Conservation (phyloP, 495 filamentous ascomycete genomes). For the Talaromyces adpressus region DNA sequence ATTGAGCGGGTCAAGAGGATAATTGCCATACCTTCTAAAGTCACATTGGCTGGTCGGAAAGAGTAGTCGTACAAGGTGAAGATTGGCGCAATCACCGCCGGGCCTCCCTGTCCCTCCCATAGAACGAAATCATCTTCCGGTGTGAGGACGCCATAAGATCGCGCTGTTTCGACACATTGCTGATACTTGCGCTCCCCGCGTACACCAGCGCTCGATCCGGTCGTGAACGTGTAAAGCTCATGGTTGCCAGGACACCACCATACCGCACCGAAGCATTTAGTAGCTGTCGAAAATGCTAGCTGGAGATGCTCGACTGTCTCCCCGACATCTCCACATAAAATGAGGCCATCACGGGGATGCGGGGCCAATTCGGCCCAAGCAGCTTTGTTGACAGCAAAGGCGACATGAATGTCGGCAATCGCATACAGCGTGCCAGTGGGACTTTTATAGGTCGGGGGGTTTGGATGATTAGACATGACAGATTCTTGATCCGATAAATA, state of each 20-base stretch:
- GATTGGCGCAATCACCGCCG: slow-evolving; percentile 7
- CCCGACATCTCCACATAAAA: slow-evolving; percentile 7
- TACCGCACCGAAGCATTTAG: slow-evolving; percentile 5
- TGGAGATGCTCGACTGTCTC: slow-evolving; percentile 8
- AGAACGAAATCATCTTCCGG: slow-evolving; percentile 7
- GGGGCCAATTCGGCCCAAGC: slow-evolving; percentile 5
- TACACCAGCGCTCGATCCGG: slow-evolving; percentile 2
- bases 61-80: slow-evolving; percentile 10
- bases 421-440: slow-evolving; percentile 7
- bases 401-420: slow-evolving; percentile 8
- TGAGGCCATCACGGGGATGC: slow-evolving; percentile 9
- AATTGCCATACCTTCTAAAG: slow-evolving; percentile 4
- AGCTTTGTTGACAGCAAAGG: not conserved
- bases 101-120: slow-evolving; percentile 7
- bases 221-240: slow-evolving; percentile 7
- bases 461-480: not conserved
- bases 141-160: slow-evolving; percentile 4
- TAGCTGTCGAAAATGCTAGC: slow-evolving; percentile 4
- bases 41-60: slow-evolving; percentile 5
- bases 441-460: not conserved
- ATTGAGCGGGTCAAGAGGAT: not conserved
- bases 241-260: slow-evolving; percentile 10
- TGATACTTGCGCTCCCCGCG: slow-evolving; percentile 8
- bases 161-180: slow-evolving; percentile 9
- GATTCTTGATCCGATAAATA: not conserved